These are phyloP conservation scores for Colletotrichum sp. DNA, from an alignment of 2,329 filamentous ascomycete genomes.

Conservation along the genomic window DNA sequence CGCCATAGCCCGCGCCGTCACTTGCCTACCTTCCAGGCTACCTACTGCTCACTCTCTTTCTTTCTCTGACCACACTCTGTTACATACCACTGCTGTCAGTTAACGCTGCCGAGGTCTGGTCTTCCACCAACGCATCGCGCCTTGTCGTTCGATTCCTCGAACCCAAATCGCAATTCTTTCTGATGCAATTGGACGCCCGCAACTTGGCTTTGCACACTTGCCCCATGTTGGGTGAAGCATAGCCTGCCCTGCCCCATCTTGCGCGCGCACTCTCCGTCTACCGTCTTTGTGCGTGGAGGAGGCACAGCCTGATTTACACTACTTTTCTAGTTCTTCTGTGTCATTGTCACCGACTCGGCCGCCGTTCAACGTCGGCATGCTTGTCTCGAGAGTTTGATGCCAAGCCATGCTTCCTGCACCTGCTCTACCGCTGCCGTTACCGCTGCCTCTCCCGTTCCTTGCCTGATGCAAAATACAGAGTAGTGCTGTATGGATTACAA, in stretches of 20 bases:
- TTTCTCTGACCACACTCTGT: conserved; percentile 3
- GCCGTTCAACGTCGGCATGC: not conserved
- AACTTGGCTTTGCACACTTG: not conserved
- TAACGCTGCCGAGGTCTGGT: not conserved
- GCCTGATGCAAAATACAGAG: not conserved
- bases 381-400: not conserved
- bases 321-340: not conserved
- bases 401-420: not conserved
- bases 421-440: not conserved
- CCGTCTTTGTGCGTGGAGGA: not conserved
- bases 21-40: not conserved
- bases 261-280: not conserved
- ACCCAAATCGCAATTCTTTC: not conserved
- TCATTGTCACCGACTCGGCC: not conserved
- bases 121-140: not conserved
- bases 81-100: not conserved
- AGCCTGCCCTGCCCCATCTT: not conserved
- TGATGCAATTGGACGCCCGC: not conserved
- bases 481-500: not conserved
- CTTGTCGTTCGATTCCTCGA: not conserved
- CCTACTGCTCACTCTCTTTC: not conserved
- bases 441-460: not conserved
- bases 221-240: not conserved
- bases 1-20: not conserved
- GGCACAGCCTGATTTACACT: not conserved